Base-by-base conservation (phyloP, 441 rosid species). In the Jatropha multifida region DNA sequence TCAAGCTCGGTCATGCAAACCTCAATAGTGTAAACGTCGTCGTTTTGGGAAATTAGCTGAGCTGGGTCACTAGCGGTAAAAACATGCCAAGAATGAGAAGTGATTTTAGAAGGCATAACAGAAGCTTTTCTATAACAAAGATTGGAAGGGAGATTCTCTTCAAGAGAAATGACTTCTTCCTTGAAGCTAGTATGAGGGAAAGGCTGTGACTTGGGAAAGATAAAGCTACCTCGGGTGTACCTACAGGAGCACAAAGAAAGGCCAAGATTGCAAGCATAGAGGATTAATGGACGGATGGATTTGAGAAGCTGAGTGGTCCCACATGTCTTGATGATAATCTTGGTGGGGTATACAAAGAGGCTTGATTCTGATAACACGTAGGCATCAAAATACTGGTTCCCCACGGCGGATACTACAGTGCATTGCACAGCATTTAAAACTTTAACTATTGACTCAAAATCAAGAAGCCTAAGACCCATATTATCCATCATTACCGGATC, bases 1-100 rank as follows among this genome's bases (percentile, higher is more conserved):
- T 96, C 98, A 41, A 96, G 95, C 73, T 89, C 97, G 5, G 98
- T 96, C 99, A 96, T 96, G 81, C 98, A 96, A 0, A 96, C 92
- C 80, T 96, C 99, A 0, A 96, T 70, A 0, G 95, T 94, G 85
- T 79, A 91, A 4, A 77, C 0, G 13, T 51, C 81, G 15, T 83
- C 14, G 75, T 63, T 68, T 2, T 44, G 55, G 14, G 75, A 37
- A 1, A 51, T 20, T 2, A 60, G 15, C 0, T 72, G 74, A 6
- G 65, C n/a, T 61, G 82, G 82, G 68, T 87, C 89, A 7, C 84
- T 76, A 0, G 97, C 98, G 0, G 91, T 78, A 83, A 96, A 96
- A 37, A 96, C 96, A 71, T 96, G 99, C 98, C 99, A 96, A 0
- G 93, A 87, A 78, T 91, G 88, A 7, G 93, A 77, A 7, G 92